Evolutionary conservation across 1,284 basidiomycete species (phyloP).

Genomic region (Apiotrichum akiyoshidainum): DNA sequence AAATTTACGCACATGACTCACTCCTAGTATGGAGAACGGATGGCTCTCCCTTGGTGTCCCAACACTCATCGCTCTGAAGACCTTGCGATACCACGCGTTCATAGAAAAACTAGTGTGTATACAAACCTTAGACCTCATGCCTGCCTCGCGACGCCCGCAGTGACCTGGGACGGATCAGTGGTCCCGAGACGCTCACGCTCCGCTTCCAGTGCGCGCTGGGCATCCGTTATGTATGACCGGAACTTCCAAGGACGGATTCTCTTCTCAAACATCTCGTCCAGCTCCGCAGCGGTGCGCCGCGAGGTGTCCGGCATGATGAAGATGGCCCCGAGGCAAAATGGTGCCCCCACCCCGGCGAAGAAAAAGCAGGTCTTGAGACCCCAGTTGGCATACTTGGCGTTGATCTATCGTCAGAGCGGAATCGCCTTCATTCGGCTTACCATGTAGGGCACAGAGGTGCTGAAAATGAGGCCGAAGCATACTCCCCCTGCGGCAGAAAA

Average conservation of each 20-base stretch:
- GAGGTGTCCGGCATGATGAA: conserved; percentile 38
- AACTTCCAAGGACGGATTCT: conserved; percentile 34
- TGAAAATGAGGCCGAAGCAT: conserved; percentile 31
- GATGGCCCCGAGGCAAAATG: conserved; percentile 26
- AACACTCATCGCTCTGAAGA: too few relatives aligned
- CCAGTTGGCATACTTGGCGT: conserved; percentile 17
- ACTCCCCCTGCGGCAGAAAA: conserved; percentile 31
- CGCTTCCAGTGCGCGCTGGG: conserved; percentile 28
- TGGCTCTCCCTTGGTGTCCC: too few relatives aligned
- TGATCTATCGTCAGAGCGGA: conserved; percentile 1
- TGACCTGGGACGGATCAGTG: not conserved
- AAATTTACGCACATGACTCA: too few relatives aligned
- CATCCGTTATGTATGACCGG: conserved; percentile 28
- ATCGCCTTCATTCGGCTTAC: not conserved
- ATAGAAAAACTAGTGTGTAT: too few relatives aligned
- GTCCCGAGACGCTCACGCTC: conserved; percentile 14
- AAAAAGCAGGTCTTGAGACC: conserved; percentile 34
- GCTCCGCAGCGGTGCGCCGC: conserved; percentile 29
- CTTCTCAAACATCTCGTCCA: conserved; percentile 39
- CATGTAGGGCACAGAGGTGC: conserved; percentile 31
- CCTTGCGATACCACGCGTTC: too few relatives aligned
- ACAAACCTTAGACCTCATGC: too few relatives aligned
- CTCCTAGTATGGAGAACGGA: too few relatives aligned
- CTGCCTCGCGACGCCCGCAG: not conserved
- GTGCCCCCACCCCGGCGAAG: conserved; percentile 28